Conservation (phyloP, 2,329 filamentous ascomycete species). For the Hypoxylon sp. region DNA sequence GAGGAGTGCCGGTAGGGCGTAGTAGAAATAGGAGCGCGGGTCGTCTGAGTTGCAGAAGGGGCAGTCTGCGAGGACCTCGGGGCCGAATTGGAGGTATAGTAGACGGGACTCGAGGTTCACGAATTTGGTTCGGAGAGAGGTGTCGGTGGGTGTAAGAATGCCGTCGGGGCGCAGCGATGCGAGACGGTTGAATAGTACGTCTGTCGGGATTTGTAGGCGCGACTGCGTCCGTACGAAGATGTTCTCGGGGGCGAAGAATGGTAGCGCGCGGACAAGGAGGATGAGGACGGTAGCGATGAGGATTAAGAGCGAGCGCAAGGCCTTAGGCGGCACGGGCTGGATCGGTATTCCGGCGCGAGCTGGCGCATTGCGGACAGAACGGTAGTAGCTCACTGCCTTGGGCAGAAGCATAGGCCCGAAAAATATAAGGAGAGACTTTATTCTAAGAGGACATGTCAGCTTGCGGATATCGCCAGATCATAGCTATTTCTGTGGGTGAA, state of each 20-base stretch:
- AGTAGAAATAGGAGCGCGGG: conserved; percentile 80
- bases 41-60: conserved; percentile 86
- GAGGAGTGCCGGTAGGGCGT: conserved; percentile 80
- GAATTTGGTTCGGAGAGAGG: conserved; percentile 77
- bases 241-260: conserved; percentile 81
- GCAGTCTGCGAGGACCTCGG: conserved; percentile 79
- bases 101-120: conserved; percentile 79
- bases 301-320: conserved; percentile 71
- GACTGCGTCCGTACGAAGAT: conserved; percentile 84
- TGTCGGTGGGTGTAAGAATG: conserved; percentile 71
- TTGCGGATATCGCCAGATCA: conserved; percentile 20
- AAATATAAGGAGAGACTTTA: conserved; percentile 71
- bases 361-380: conserved; percentile 65
- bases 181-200: conserved; percentile 86
- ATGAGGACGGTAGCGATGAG: conserved; percentile 68
- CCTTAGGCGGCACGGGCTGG: conserved; percentile 68
- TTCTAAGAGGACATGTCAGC: conserved; percentile 54
- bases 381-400: conserved; percentile 75
- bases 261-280: conserved; percentile 73
- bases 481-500: neutral
- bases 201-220: conserved; percentile 86
- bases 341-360: conserved; percentile 63
- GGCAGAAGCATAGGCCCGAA: conserved; percentile 81
- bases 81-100: conserved; percentile 88
- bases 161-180: conserved; percentile 65